Base-by-base conservation (phyloP, 1,284 basidiomycete species). In the Mycena sp. region DNA sequence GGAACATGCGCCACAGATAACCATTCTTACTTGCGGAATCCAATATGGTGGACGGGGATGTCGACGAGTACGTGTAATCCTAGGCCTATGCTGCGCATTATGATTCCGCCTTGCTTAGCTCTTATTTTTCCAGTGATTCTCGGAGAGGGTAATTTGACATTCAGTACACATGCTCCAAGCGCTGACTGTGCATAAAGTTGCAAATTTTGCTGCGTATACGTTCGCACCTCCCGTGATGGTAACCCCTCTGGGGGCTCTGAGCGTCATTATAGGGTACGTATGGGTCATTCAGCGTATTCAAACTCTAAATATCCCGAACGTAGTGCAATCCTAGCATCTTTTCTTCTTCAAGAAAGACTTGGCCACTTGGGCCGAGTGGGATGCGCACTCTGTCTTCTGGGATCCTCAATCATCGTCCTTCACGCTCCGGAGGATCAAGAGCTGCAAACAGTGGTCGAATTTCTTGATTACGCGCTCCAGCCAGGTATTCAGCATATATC, bases 31-130 rank as follows among this genome's bases (percentile, higher is more conserved):
- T 83, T 99, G 54, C 88, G 85, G 70, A 99, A 95, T 81, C 94
- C 95, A 28, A 92, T 98, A 71, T 99, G 98, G 97, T 99, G 97
- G 98, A 92, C 92, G 3, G 98, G 97, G 50, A 98, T 99, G 85
- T 83, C 88, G 30, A 96, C 94, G 12, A 86, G 95, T 98, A 77
- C 80, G 95, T 89, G 26, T 41, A 25, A 6, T 21, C 17, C 6
- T 7, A 30, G 21, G 23, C 25, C 32, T 55, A 12, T 17, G 23
- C 43, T 44, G n/a, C 28, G 11, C 4, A 19, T 23, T 21, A 38
- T 51, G 17, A 50, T 26, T 5, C 41, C 10, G 38, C 30, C n/a
- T n/a, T 37, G 32, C 29, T 40, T 29, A 16, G 6, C 21, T 17
- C 25, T 51, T 16, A 11, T 21, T 19, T 46, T 23, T 48, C 25